Evolutionary conservation across 768 basidiomycete genomes (phyloP), one percentile per base, ranked within the genome.

Genomic region (Macrolepiota dolichaula): DNA sequence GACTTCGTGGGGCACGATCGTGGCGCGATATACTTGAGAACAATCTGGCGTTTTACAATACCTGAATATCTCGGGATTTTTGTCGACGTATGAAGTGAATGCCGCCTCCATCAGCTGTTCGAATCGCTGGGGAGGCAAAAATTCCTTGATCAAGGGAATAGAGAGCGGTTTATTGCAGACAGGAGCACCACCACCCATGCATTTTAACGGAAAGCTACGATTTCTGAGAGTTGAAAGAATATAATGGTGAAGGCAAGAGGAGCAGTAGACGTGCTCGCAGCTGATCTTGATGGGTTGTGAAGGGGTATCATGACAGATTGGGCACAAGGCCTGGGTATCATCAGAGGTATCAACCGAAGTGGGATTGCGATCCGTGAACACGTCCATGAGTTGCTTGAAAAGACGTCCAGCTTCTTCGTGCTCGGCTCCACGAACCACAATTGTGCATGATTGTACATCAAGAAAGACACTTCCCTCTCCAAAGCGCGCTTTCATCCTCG

Each of bases 11-110:
- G 66, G 55, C 35, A 17, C 32, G 15, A 64, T 57, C 29, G 70
- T 69, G 49, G 68, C 68, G 51, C 79, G 74, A 71, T 92, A 92
- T 3, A 90, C 80, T 64, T 88, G 85, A 4, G 74, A 76, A 68
- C 90, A 92, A 67, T 89, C 88, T 0, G 91, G 85, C 0, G 88
- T 90, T 1, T 83, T 85, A 72, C 91, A 92, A 63, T 86, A 85
- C 57, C 81, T 80, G 68, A 85, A 85, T 47, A 85, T 82, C 38
- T 77, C 73, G 0, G 85, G 77, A 53, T 83, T 82, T 36, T 79
- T 69, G 44, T 85, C 82, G 44, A 89, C 72, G 67, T 90, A 79
- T 0, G 75, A 69, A 50, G 73, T 72, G 65, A 88, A 88, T 0
- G 84, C 81, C 0, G 82, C 78, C 27, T 85, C 78, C n/a, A 83